Evolutionary conservation across 495 filamentous ascomycete species (phyloP).

Genomic region (Penicillium nucicola): DNA sequence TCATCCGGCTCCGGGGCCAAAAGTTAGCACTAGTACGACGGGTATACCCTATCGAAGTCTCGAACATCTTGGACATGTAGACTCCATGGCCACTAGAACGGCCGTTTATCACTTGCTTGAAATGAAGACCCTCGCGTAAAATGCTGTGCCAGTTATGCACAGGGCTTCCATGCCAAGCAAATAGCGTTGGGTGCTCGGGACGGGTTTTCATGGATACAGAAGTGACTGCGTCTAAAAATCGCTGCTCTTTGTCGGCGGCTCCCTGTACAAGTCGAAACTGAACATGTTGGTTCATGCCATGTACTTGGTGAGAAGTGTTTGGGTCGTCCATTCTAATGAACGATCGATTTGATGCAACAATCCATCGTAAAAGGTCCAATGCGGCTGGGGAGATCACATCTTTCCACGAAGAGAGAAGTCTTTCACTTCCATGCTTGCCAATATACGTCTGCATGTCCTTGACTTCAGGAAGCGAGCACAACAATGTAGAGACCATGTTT

Average conservation of each 20-base stretch:
- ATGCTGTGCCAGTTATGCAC: slow-evolving; percentile 88
- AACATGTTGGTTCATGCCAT: slow-evolving; percentile 63
- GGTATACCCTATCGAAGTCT: slow-evolving; percentile 58
- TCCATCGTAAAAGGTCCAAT: slow-evolving; percentile 74
- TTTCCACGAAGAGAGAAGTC: slow-evolving; percentile 55
- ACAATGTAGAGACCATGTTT: slow-evolving; percentile 51
- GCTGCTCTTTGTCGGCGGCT: slow-evolving; percentile 82
- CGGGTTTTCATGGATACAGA: slow-evolving; percentile 37
- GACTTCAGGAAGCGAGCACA: slow-evolving; percentile 69
- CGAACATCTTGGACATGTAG: slow-evolving; percentile 65
- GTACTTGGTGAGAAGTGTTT: slow-evolving; percentile 50
- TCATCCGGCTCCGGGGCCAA: slow-evolving; percentile 68
- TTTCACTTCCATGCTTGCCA: slow-evolving; percentile 26
- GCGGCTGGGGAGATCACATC: slow-evolving; percentile 63
- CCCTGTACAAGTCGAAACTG: slow-evolving; percentile 91
- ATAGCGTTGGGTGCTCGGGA: slow-evolving; percentile 61
- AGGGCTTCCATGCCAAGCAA: slow-evolving; percentile 81
- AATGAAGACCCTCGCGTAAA: slow-evolving; percentile 77
- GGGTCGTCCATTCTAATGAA: slow-evolving; percentile 73
- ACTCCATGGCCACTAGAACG: slow-evolving; percentile 77
- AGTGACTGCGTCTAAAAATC: slow-evolving; percentile 66
- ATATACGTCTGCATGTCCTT: slow-evolving; percentile 61
- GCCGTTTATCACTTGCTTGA: slow-evolving; percentile 56
- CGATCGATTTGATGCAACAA: slow-evolving; percentile 86
- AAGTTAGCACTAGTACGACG: background rate